These are phyloP conservation scores for Dichotomopilus funicola DNA, from an alignment of 2,329 filamentous ascomycete species.

Conservation along the genomic window DNA sequence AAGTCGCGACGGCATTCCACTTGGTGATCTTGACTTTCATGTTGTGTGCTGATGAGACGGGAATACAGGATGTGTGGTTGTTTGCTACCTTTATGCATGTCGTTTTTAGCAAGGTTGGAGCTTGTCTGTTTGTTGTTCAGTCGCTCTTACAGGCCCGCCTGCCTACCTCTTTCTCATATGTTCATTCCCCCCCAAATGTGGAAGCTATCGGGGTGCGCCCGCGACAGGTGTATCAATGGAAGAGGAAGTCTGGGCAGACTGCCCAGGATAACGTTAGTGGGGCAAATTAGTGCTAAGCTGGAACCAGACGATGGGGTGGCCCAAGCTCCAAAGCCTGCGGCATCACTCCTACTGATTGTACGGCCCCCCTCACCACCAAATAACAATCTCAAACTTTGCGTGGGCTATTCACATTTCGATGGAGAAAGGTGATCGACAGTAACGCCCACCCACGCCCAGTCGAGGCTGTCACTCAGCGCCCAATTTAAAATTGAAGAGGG, in stretches of 20 bases:
- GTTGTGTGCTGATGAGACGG: background rate
- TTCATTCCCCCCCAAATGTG: no score
- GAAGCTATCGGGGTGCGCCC: no score
- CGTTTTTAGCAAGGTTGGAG: no score
- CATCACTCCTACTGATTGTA: background rate
- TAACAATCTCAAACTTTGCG: background rate
- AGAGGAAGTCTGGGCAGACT: no score
- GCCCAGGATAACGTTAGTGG: no score
- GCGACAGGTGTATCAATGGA: no score
- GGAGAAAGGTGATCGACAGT: conserved; percentile 9
- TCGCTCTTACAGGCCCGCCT: no score
- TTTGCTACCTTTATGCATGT: no score
- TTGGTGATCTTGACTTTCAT: conserved; percentile 96
- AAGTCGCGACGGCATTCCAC: conserved; percentile 92
- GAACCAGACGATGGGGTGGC: conserved; percentile 2
- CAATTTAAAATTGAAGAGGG: background rate
- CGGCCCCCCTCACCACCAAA: conserved; percentile 5
- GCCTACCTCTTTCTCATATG: no score
- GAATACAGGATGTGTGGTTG: background rate
- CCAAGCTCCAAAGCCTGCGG: conserved; percentile 9
- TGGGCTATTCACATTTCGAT: background rate
- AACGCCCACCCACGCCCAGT: conserved; percentile 1
- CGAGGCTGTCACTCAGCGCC: background rate
- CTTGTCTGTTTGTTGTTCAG: no score
- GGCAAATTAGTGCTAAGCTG: no score